phyloP scores from a whole-genome alignment of 2,329 filamentous ascomycete genomes.

The Hypoxylon rubiginosum region DNA sequence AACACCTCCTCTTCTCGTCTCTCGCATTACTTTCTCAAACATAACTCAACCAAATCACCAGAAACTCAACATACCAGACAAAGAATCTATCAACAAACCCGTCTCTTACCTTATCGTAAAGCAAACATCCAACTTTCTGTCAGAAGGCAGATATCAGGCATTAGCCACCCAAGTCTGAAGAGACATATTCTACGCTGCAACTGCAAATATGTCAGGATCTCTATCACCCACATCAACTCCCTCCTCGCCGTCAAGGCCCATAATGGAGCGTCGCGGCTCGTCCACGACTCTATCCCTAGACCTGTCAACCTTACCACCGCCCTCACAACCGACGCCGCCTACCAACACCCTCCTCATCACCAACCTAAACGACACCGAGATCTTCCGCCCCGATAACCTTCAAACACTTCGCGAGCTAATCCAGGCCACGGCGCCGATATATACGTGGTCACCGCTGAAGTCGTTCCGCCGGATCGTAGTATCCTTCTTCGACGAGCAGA shows the following conservation, averaged over 20 bases:
- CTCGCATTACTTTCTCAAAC: constrained; percentile 18
- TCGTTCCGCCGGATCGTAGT: constrained; percentile 86
- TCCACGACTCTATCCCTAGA: constrained; percentile 75
- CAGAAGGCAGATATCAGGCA: neutral
- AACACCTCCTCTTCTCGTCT: constrained; percentile 21
- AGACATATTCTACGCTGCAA: constrained; percentile 23
- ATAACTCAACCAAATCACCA: constrained; percentile 20
- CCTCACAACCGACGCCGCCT: constrained; percentile 78
- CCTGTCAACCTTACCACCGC: constrained; percentile 77
- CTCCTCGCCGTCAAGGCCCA: constrained; percentile 50
- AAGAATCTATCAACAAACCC: constrained; percentile 4
- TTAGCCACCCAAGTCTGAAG: neutral
- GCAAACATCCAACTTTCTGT: constrained; percentile 4
- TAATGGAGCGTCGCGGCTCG: constrained; percentile 56
- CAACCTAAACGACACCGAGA: constrained; percentile 78
- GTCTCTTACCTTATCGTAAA: constrained; percentile 17
- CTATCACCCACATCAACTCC: constrained; percentile 46
- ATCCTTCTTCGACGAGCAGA: constrained; percentile 78
- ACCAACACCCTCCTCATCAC: constrained; percentile 90
- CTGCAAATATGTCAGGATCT: constrained; percentile 46
- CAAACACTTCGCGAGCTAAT: constrained; percentile 80
- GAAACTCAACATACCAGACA: neutral
- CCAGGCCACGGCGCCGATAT: constrained; percentile 76
- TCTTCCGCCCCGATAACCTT: constrained; percentile 81
- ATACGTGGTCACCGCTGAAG: constrained; percentile 84